Evolutionary conservation across 129 eudicot genomes (phyloP).

Genomic region (Helianthus tuberosus): DNA sequence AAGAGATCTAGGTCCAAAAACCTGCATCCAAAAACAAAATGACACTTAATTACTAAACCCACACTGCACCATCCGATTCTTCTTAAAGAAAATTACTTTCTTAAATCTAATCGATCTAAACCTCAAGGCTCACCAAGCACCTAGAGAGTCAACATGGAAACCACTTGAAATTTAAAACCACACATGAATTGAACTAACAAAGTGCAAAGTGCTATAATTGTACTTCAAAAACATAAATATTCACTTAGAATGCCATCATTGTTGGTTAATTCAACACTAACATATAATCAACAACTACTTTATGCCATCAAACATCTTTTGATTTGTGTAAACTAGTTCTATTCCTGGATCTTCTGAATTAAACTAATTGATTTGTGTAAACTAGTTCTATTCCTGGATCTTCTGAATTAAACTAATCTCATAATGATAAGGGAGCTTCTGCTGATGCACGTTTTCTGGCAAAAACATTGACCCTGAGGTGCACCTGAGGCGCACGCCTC

Average conservation of each 20-base stretch:
- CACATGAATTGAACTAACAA: background rate
- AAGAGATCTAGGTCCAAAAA: constrained; percentile 84
- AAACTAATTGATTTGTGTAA: background rate
- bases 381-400: background rate
- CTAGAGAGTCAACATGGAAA: background rate
- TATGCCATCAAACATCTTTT: background rate
- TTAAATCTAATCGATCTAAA: constrained; percentile 7
- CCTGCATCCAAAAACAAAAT: constrained; percentile 44
- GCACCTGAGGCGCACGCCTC: no score
- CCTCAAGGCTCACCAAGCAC: constrained; percentile 11
- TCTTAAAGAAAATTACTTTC: background rate
- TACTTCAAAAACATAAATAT: background rate
- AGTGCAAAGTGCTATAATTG: background rate
- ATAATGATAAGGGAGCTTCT: background rate
- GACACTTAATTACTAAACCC: background rate
- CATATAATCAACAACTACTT: background rate
- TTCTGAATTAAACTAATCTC: background rate
- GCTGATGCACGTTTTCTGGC: no score
- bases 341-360: background rate
- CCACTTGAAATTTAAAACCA: background rate
- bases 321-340: background rate
- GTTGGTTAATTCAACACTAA: background rate
- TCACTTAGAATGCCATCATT: background rate
- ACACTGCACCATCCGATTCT: background rate
- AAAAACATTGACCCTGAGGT: no score